Conservation (phyloP, 2,329 filamentous ascomycete species). For the Colletotrichum orbiculare region DNA sequence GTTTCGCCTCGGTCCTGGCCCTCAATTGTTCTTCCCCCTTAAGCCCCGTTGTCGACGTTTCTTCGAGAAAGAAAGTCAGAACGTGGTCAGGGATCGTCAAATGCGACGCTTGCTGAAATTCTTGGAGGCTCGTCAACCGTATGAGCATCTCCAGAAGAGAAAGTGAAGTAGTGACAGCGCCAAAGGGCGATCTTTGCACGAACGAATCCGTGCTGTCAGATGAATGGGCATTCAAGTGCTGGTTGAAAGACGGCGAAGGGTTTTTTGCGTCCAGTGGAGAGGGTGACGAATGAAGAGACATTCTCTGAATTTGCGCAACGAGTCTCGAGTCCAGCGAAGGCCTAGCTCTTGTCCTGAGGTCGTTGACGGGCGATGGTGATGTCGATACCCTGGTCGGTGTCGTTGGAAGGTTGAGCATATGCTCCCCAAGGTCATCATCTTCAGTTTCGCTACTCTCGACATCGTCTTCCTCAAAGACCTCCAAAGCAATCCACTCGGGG, state of each 20-base stretch:
- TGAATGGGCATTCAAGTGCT: constrained; percentile 30
- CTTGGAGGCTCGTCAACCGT: constrained; percentile 86
- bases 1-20: constrained; percentile 58
- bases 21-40: constrained; percentile 57
- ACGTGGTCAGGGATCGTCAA: constrained; percentile 92
- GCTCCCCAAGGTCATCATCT: constrained; percentile 52
- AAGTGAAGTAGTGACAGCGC: constrained; percentile 64
- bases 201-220: constrained; percentile 43
- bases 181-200: constrained; percentile 59
- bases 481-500: constrained; percentile 90
- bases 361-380: constrained; percentile 14
- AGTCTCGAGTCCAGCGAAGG: constrained; percentile 51
- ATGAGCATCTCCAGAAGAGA: constrained; percentile 91
- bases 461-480: constrained; percentile 77
- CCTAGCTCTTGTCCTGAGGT: constrained; percentile 32
- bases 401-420: constrained; percentile 1
- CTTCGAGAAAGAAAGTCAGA: constrained; percentile 84
- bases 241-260: constrained; percentile 1
- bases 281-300: constrained; percentile 47
- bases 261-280: constrained; percentile 16
- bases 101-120: constrained; percentile 91
- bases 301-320: constrained; percentile 52
- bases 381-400: constrained; percentile 2
- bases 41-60: constrained; percentile 64
- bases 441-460: constrained; percentile 47